Base-by-base conservation (phyloP, 2,329 filamentous ascomycete genomes). In the Aphanoascus verrucosus region DNA sequence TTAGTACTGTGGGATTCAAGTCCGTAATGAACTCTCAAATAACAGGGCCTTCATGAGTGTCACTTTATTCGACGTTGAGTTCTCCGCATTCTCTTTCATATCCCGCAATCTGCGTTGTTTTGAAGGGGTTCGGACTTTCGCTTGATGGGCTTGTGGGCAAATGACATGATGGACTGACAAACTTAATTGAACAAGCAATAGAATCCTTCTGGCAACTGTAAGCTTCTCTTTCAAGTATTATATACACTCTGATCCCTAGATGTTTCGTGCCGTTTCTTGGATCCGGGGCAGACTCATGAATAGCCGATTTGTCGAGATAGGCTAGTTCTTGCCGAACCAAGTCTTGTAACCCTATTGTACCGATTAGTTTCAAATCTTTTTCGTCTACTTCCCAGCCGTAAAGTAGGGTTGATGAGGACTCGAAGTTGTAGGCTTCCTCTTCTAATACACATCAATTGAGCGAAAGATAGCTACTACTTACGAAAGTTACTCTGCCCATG, bases 271-370 rank as follows among this genome's bases (percentile, higher is more conserved):
- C 19, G 8, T 20, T 5, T n/a, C n/a, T n/a, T n/a, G n/a, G n/a
- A 32, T 9, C 31, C 20, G 3, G 35, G 31, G 12, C 46, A 37
- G 44, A 9, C 43, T 20, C 15, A 17, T 15, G 32, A 40, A 19
- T 5, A 8, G 14, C 38, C 11, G 34, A 32, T 11, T 44, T 46
- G 61, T 57, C 68, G 70, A 42, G 64, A 58, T 28, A 3, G 11
- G 28, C 38, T 44, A 52, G 15, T 34, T 19, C 58, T 68, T 65
- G 57, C 64, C 64, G 60, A 68, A 79, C 77, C 79, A 82, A 56
- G 81, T 83, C 78, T 83, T 84, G 73, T 84, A 75, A 65, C 81
- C 81, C 78, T 74, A 47, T 64, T 8, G 49, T 47, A 50, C 31
- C 40, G 51, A 38, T 51, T 47, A 56, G 53, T 34, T 14, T 32